Evolutionary conservation across 257 asterid species (phyloP).

Genomic region (Solanum medicagineum): DNA sequence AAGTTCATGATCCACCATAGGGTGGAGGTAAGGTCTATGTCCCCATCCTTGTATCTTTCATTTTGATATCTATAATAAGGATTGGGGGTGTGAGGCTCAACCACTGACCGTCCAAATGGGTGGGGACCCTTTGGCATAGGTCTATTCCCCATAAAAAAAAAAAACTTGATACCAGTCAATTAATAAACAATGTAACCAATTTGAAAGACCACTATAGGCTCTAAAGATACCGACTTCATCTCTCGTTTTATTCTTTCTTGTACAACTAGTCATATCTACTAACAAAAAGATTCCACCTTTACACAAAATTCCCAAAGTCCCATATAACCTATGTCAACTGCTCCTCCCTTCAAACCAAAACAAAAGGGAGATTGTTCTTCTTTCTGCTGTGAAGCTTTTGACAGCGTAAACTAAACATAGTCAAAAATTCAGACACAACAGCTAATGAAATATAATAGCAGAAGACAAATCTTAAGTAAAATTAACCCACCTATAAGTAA

Average conservation of each 20-base stretch:
- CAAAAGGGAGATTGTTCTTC: neutral
- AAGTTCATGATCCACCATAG: no score
- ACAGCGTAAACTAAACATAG: neutral
- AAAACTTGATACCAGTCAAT: neutral
- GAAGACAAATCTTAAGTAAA: neutral
- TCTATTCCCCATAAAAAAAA: no score
- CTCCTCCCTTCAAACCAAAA: neutral
- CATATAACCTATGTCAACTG: neutral
- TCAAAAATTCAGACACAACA: neutral
- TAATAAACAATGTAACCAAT: neutral
- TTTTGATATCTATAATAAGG: no score
- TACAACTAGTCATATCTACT: neutral
- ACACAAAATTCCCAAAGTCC: neutral
- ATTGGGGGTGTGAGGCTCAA: no score
- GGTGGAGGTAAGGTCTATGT: no score
- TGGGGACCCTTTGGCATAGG: no score
- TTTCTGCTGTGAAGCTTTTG: neutral
- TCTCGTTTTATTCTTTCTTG: neutral
- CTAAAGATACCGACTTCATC: neutral
- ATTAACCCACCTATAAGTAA: neutral
- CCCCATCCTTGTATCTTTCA: no score
- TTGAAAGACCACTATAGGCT: neutral
- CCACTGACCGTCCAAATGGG: no score
- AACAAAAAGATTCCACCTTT: neutral
- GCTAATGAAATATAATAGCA: neutral